Conservation (phyloP, 352 stramenopile genomes). For the Globisporangium iwayamae region DNA sequence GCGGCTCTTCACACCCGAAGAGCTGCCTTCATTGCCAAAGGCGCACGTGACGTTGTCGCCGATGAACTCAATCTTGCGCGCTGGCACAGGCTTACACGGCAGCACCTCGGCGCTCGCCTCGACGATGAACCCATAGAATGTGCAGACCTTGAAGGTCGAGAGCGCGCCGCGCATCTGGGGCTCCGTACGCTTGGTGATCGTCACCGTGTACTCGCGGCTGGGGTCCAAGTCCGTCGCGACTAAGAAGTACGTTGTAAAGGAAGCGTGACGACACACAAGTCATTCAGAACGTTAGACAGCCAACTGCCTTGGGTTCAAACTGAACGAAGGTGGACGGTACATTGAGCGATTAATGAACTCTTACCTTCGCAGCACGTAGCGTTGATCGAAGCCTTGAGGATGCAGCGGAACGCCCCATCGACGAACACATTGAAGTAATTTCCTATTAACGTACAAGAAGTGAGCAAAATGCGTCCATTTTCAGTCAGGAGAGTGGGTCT, state of each 20-base stretch:
- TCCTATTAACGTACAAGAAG: slow-evolving; percentile 18
- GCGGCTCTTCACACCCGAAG: slow-evolving; percentile 63
- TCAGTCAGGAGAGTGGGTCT: slow-evolving; percentile 13
- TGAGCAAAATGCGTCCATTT: not conserved
- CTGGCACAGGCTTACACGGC: slow-evolving; percentile 28
- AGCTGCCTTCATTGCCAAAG: slow-evolving; percentile 83
- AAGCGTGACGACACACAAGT: not conserved
- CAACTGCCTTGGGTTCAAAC: not conserved
- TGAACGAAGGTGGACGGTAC: not conserved
- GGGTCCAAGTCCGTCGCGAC: slow-evolving; percentile 59
- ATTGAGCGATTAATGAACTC: not conserved
- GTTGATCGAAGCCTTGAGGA: slow-evolving; percentile 70
- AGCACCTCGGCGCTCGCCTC: slow-evolving; percentile 61
- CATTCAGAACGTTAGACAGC: not conserved
- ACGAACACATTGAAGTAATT: slow-evolving; percentile 90
- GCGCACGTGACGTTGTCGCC: slow-evolving; percentile 82
- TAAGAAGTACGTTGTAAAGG: slow-evolving; percentile 11
- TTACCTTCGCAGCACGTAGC: slow-evolving; percentile 79
- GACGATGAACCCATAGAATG: slow-evolving; percentile 87
- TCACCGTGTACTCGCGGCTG: slow-evolving; percentile 54
- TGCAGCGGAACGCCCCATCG: slow-evolving; percentile 64
- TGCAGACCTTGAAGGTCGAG: slow-evolving; percentile 88
- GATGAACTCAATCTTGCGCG: slow-evolving; percentile 79
- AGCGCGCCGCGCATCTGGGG: slow-evolving; percentile 80
- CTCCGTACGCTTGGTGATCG: slow-evolving; percentile 80